These are phyloP conservation scores for Inonotus obliquus DNA, from an alignment of 1,284 basidiomycete species.

Conservation along the genomic window DNA sequence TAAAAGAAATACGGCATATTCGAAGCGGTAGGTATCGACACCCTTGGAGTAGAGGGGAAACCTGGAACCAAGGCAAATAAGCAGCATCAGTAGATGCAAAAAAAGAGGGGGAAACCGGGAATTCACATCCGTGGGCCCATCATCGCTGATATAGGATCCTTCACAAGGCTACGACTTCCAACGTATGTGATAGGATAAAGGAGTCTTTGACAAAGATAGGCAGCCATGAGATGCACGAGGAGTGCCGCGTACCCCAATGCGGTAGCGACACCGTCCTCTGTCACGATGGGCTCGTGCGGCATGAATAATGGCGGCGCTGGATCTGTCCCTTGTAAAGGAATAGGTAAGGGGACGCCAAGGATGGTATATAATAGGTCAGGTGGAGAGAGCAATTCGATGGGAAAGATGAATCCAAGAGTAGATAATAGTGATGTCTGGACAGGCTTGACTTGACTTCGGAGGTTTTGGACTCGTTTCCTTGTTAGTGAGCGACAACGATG, in stretches of 20 bases:
- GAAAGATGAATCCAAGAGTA: constrained; percentile 78
- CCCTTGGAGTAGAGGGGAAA: constrained; percentile 93
- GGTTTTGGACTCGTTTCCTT: constrained; percentile 43
- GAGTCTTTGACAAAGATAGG: constrained; percentile 73
- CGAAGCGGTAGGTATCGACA: constrained; percentile 94
- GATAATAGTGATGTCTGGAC: constrained; percentile 68
- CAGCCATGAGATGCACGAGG: constrained; percentile 73
- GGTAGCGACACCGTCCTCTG: constrained; percentile 79
- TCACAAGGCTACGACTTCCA: constrained; percentile 83
- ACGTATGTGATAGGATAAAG: constrained; percentile 88
- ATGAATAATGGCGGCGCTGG: constrained; percentile 82
- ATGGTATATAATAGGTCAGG: constrained; percentile 84
- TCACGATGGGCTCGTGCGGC: constrained; percentile 62
- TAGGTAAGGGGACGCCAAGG: constrained; percentile 78
- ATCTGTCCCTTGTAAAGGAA: constrained; percentile 69
- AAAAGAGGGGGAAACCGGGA: not conserved
- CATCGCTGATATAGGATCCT: constrained; percentile 90
- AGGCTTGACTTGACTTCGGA: constrained; percentile 47
- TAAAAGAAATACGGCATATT: constrained; percentile 94
- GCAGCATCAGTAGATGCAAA: not conserved
- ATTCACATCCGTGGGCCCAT: constrained; percentile 87
- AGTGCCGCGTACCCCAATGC: constrained; percentile 87
- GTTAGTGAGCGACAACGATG: constrained; percentile 10
- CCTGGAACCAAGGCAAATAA: constrained; percentile 38
- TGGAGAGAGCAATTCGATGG: constrained; percentile 79